Evolutionary conservation across 2,329 filamentous ascomycete species (phyloP).

Genomic region (Paracorniculantispora psalliotae): DNA sequence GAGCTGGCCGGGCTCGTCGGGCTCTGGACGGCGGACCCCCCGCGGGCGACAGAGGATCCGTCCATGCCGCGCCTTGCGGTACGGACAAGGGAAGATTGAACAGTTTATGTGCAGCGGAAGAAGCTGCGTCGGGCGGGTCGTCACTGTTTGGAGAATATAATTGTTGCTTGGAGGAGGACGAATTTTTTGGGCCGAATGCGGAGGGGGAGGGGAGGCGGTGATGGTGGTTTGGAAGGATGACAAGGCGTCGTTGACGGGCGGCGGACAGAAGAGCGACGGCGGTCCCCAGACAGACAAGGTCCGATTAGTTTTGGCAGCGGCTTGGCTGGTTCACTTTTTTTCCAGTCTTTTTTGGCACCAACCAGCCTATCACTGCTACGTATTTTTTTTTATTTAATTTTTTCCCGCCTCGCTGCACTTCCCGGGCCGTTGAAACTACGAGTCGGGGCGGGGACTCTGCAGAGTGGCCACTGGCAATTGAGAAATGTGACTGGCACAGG

Average conservation of each 20-base stretch:
- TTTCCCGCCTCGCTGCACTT: background rate
- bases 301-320: conserved; percentile 1
- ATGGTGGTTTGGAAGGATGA: conserved; percentile 18
- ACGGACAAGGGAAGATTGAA: conserved; percentile 16
- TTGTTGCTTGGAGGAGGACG: conserved; percentile 11
- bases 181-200: conserved; percentile 26
- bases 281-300: background rate
- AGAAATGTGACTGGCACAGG: background rate
- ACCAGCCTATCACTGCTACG: background rate
- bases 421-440: conserved; percentile 7
- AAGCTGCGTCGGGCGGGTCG: conserved; percentile 17
- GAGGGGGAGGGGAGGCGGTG: conserved; percentile 19
- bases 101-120: conserved; percentile 10
- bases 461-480: background rate
- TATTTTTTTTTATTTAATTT: background rate
- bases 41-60: conserved; percentile 41
- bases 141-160: conserved; percentile 19
- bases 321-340: background rate
- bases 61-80: conserved; percentile 38
- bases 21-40: conserved; percentile 43
- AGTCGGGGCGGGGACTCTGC: conserved; percentile 6
- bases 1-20: conserved; percentile 52
- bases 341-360: background rate
- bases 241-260: conserved; percentile 6
- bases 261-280: background rate